Conservation (phyloP, 169 alveolate genomes). For the Plasmodium cynomolgi region DNA sequence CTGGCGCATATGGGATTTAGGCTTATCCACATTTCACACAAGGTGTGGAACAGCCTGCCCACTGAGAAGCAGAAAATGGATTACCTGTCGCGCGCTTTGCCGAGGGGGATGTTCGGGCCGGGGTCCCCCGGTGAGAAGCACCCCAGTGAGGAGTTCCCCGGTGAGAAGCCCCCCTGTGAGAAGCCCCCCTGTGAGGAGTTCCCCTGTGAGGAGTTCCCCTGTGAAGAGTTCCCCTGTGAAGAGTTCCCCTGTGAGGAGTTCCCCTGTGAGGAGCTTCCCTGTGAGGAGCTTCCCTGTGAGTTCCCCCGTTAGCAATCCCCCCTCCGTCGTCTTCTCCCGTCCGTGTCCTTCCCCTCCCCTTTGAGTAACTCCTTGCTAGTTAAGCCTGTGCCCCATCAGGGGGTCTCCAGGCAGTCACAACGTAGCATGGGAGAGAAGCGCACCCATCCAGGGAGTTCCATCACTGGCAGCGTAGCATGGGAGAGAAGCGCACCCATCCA, state of each 20-base stretch:
- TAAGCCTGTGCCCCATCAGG: background rate
- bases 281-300: no score
- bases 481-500: background rate
- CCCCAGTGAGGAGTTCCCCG: background rate
- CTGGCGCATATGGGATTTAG: conserved; percentile 83
- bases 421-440: background rate
- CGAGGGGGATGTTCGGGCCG: conserved; percentile 4
- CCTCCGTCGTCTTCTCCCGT: background rate
- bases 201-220: background rate
- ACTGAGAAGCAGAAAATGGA: conserved; percentile 78
- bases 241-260: no score
- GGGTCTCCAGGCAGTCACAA: background rate
- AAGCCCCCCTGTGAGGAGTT: no score
- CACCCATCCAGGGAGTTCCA: background rate
- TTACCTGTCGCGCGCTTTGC: conserved; percentile 61
- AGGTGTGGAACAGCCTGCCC: conserved; percentile 81
- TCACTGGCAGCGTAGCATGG: background rate
- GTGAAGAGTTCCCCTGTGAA: background rate
- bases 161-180: background rate
- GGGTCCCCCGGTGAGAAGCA: background rate
- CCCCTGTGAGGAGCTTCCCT: no score
- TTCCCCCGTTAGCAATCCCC: background rate
- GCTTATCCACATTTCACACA: conserved; percentile 79
- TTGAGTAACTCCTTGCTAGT: background rate
- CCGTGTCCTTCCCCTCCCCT: background rate